A percentile compares a stretch with the other conserved stretches of the same genome.
These are phyloP conservation scores for Arthrobotrys sphaeroides DNA, from an alignment of 2,329 filamentous ascomycete genomes.

Conservation along the genomic window DNA sequence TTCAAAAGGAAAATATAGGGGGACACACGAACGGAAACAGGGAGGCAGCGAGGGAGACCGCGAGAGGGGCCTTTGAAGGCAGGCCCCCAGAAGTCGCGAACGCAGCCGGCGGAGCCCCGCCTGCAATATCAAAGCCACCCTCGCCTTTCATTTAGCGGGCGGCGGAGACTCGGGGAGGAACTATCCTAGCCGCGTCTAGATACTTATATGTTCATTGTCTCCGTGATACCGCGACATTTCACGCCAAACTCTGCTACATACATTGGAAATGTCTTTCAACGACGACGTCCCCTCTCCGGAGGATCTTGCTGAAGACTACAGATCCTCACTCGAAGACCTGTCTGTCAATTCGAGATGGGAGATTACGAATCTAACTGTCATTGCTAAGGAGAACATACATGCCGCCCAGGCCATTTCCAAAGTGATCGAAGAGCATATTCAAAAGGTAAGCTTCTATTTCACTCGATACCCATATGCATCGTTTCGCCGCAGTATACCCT, in stretches of 20 bases:
- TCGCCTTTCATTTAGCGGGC: too few relatives aligned
- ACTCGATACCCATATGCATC: not conserved
- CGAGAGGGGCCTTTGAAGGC: too few relatives aligned
- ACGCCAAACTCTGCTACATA: not conserved
- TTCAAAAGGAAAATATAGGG: too few relatives aligned
- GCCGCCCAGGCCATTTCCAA: slow-evolving; percentile 92
- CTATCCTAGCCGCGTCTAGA: too few relatives aligned
- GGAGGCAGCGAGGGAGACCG: too few relatives aligned
- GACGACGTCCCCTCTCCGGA: slow-evolving; percentile 66
- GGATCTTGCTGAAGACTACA: slow-evolving; percentile 94
- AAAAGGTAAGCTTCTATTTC: slow-evolving; percentile 75
- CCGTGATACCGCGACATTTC: not conserved
- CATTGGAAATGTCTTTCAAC: slow-evolving; percentile 46
- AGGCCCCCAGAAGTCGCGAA: too few relatives aligned
- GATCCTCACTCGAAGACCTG: slow-evolving; percentile 89
- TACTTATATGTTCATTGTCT: too few relatives aligned
- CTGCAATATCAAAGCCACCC: too few relatives aligned
- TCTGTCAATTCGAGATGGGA: slow-evolving; percentile 90
- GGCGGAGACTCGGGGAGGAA: too few relatives aligned
- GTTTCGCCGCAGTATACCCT: slow-evolving; percentile 59
- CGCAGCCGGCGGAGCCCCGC: too few relatives aligned
- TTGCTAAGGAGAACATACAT: slow-evolving; percentile 96
- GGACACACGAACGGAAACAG: too few relatives aligned
- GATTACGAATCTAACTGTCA: slow-evolving; percentile 96
- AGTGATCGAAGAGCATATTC: slow-evolving; percentile 90